Conservation (phyloP, 2,329 filamentous ascomycete genomes). For the Chaetomium strumarium region DNA sequence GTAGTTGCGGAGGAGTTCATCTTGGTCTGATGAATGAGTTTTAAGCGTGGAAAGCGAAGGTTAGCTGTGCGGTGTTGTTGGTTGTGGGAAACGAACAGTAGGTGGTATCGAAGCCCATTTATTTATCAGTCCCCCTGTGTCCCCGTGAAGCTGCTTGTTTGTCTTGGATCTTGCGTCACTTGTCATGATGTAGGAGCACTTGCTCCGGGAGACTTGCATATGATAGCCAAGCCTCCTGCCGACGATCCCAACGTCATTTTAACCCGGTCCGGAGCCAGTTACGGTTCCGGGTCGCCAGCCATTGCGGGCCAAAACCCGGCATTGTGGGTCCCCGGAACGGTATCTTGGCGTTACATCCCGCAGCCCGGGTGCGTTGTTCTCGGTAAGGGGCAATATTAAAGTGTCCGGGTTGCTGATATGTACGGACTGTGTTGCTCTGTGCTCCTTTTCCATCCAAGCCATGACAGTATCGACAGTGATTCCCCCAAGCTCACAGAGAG, state of each 20-base stretch:
- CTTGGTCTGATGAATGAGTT: neutral
- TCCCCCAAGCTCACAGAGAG: too few species aligned
- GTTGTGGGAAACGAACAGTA: too few species aligned
- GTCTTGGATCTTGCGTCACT: neutral
- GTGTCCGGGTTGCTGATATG: too few species aligned
- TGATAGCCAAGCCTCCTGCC: neutral
- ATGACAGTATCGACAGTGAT: too few species aligned
- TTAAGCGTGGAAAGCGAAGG: neutral
- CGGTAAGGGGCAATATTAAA: too few species aligned
- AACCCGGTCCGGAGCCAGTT: neutral
- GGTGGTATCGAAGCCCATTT: too few species aligned
- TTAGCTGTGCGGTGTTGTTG: too few species aligned
- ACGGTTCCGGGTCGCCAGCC: neutral
- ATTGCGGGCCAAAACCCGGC: neutral
- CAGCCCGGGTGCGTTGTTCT: too few species aligned
- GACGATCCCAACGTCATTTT: slow-evolving; percentile 11
- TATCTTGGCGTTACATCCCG: too few species aligned
- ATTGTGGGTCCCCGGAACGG: neutral
- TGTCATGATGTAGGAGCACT: neutral
- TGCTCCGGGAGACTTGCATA: neutral
- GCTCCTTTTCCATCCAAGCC: too few species aligned
- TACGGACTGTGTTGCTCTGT: too few species aligned
- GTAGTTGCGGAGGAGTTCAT: slow-evolving; percentile 8
- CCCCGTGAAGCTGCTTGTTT: neutral
- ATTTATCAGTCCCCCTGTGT: too few species aligned